A percentile compares a stretch with the other conserved stretches of the same genome.
Evolutionary conservation across 2,329 filamentous ascomycete species (phyloP).

Genomic region (Metarhizium anisopliae): DNA sequence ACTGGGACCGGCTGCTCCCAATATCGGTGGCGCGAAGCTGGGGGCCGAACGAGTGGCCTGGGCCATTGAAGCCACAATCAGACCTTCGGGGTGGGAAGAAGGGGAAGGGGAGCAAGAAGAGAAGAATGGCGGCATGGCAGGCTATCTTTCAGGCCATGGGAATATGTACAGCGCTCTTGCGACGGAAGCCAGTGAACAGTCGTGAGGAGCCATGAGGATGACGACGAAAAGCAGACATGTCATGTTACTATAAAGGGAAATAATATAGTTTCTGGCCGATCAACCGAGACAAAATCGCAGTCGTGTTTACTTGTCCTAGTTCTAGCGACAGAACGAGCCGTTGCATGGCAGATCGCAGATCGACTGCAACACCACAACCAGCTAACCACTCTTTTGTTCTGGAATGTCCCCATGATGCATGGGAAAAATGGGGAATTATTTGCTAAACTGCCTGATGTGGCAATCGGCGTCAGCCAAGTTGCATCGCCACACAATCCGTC

Average conservation of each 20-base stretch:
- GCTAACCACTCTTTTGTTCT: no score
- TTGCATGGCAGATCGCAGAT: no score
- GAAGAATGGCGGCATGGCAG: conserved; percentile 9
- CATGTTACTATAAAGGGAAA: no score
- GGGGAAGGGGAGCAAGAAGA: background rate
- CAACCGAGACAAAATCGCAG: no score
- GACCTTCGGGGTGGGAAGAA: conserved; percentile 9
- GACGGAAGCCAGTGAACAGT: background rate
- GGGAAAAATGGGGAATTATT: no score
- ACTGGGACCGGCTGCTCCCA: conserved; percentile 63
- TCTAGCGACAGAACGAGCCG: no score
- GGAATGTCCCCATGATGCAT: no score
- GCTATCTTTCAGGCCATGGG: conserved; percentile 25
- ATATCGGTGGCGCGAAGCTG: conserved; percentile 63
- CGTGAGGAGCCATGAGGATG: background rate
- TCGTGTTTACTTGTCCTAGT: no score
- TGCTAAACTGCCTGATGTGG: no score
- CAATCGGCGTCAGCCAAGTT: background rate
- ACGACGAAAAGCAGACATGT: no score
- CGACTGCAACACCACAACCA: no score
- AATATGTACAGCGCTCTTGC: conserved; percentile 26
- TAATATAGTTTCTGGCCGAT: no score
- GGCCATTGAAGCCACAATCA: conserved; percentile 51
- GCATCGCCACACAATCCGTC: background rate
- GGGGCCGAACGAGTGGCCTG: conserved; percentile 67